Evolutionary conservation across 2,329 filamentous ascomycete genomes (phyloP), one percentile per base, ranked within the genome.

Genomic region (Endoconidiophora laricicola): DNA sequence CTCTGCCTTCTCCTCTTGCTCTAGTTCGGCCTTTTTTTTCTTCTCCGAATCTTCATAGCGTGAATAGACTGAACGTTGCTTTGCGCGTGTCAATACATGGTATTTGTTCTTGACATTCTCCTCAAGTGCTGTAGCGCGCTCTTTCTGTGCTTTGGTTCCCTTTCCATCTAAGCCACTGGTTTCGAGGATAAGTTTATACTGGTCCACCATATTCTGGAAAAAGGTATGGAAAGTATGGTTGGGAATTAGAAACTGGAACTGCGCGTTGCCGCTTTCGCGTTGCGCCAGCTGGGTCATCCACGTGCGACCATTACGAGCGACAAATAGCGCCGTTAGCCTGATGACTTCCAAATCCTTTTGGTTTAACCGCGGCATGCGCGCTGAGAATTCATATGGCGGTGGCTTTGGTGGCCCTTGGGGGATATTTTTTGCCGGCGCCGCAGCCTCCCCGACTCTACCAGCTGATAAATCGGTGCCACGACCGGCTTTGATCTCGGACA

Each of bases 211-310:
- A 56, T 88, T 79, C 58, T 86, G 85, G 65, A 95, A 96, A 69
- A 91, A 96, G 63, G 90, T 88, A 69, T 96, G 87, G 55, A 95
- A 81, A 60, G 86, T 94, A 69, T 98, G 91, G 60, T 94, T 93
- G 14, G 88, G 86, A 49, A 90, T 81, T 48, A 98, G 72, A 61
- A 98, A 98, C 65, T 95, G 87, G 63, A 96, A 98, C 62, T 98
- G 90, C 57, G 81, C 87, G 65, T 95, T 96, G 60, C 83, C 77
- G 16, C 83, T 76, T 68, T 98, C 90, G 56, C 86, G 79, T 66
- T 94, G 90, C 22, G 84, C 86, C 55, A 98, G 69, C 49, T 82
- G 77, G 20, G 87, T 95, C 76, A 94, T 86, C 67, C 91, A 98
- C 54, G 83, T 80, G 54, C 88, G 81, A 12, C 91, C 91, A 60